Evolutionary conservation across 768 basidiomycete species (phyloP), one percentile per base, ranked within the genome.

Genomic region (Suillus sp.): DNA sequence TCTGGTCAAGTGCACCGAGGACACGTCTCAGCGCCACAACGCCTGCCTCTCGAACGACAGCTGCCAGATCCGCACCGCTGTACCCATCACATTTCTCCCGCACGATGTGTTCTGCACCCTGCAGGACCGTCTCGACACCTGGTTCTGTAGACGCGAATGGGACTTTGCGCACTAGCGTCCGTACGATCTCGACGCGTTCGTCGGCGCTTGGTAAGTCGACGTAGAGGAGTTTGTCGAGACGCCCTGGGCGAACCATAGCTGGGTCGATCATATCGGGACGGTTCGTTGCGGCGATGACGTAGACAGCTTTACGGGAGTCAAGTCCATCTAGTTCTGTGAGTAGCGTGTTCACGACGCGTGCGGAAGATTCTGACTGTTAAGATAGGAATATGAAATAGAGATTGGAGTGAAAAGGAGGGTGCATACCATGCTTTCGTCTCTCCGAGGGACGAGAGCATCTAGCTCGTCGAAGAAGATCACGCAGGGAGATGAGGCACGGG

Each of bases 181-280:
- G 82, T 54, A 95, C 73, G 64, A 98, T 96, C 73, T 97, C 95
- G 7, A 82, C 85, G 25, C 95, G 87, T 74, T 96, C 96, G 34
- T 77, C 71, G 0, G 87, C 66, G 0, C 81, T 78, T 25, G 95
- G 96, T 0, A 96, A 81, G 75, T 96, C 95, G 69, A 97, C 94
- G 69, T 95, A 98, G 48, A 97, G 82, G 6, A 96, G 83, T 74
- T 97, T 97, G 78, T 97, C 96, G 13, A 98, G 84, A 11, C 96
- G 86, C 0, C 96, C 95, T 0, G 96, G 96, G n/a, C 95, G 91
- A 60, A 94, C 93, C 95, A 96, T 96, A 8, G 96, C 95, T 1
- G 95, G 96, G 71, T 98, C 95, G 64, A 97, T 95, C 89, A 96
- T 96, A 78, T 98, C 95, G 1, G 95, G 95, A 14, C 95, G 83